Evolutionary conservation across 1,284 basidiomycete species (phyloP), one percentile per base, ranked within the genome.

Genomic region (Cryptococcus wingfieldii): DNA sequence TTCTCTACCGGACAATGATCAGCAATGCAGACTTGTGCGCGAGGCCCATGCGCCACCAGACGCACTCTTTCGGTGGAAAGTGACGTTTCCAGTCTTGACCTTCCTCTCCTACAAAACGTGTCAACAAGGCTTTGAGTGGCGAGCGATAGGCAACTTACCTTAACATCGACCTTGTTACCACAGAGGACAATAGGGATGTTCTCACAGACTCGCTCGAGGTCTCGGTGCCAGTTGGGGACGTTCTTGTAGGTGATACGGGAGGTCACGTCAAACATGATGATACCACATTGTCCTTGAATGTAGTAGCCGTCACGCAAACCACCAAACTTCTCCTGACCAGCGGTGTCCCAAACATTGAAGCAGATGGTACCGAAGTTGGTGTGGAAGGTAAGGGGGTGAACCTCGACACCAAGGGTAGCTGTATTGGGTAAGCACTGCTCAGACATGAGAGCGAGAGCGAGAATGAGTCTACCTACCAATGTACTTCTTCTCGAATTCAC

Each of bases 201-300:
- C 81, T 98, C 95, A 79, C 96, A 98, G 51, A 99, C 96, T 66
- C 96, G 91, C 82, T 98, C 96, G 69, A 98, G 86, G 79, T 98
- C 95, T 76, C 96, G 89, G 84, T 98, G 93, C 96, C 96, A 99
- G 84, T 98, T 99, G 70, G 96, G 96, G 43, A 99, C 96, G 79
- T 98, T 98, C 85, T 98, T 98, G 84, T 98, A 99, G 55, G 96
- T 99, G 85, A 98, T 99, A 72, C 96, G 88, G 55, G 94, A 95
- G 59, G 96, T 98, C 62, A 99, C 96, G 77, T 98, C 96, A 81
- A 99, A 99, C 96, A 99, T 98, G 86, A 98, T 98, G 83, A 98
- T 98, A 76, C 96, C 96, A 75, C 94, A 98, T 79, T 98, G 94
- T 69, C 96, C 96, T 79, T 96, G 93, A 77, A 97, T 96, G 81